Evolutionary conservation across 2,329 filamentous ascomycete genomes (phyloP).

Genomic region (Aspergillus sp.): DNA sequence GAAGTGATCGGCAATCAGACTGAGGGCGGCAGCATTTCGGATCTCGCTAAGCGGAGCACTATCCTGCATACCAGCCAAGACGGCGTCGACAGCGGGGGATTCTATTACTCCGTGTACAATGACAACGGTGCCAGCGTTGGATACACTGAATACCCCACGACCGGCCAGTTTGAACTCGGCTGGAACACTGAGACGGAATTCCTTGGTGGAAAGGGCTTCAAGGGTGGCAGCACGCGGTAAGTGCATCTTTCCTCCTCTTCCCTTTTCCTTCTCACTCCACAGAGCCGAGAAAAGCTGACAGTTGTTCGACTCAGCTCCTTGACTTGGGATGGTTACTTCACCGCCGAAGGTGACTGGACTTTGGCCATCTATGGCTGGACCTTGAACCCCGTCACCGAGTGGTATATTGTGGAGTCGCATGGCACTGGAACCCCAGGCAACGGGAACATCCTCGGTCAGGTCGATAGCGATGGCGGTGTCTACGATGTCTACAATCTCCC

Average conservation of each 20-base stretch:
- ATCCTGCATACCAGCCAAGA: background rate
- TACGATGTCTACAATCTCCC: slow-evolving; percentile 6
- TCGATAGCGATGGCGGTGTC: background rate
- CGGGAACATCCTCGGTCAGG: slow-evolving; percentile 8
- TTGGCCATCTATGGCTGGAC: slow-evolving; percentile 11
- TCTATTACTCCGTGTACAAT: slow-evolving; percentile 11
- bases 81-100: background rate
- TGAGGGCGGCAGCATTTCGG: background rate
- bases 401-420: slow-evolving; percentile 5
- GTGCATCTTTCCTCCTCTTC: background rate
- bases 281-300: too few species aligned
- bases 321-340: background rate
- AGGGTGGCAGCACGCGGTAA: slow-evolving; percentile 4
- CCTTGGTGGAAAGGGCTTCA: background rate
- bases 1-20: background rate
- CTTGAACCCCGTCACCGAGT: slow-evolving; percentile 4
- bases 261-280: too few species aligned
- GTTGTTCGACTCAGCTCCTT: background rate
- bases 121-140: slow-evolving; percentile 1
- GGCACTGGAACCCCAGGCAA: slow-evolving; percentile 18
- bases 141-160: slow-evolving; percentile 5
- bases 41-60: background rate
- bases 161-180: slow-evolving; percentile 5
- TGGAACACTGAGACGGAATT: background rate
- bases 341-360: slow-evolving; percentile 8